Evolutionary conservation across 306 rosid genomes (phyloP).

Genomic region (Comarum palustre): DNA sequence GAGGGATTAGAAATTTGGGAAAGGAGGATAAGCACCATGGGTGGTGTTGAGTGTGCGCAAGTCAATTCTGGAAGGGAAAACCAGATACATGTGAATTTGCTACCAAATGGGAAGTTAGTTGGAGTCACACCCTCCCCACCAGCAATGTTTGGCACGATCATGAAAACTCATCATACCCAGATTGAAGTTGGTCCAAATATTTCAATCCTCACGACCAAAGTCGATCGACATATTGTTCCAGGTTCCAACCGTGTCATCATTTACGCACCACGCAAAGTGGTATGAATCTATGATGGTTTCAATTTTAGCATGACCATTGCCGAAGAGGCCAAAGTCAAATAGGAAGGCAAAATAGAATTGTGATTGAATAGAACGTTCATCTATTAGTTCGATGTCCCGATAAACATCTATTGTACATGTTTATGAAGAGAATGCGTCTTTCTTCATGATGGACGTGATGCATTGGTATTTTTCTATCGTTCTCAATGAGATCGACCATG

Average conservation of each 20-base stretch:
- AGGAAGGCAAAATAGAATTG: neutral
- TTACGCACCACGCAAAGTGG: neutral
- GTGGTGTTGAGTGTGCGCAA: neutral
- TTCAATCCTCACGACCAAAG: neutral
- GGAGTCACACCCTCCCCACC: neutral
- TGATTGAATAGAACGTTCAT: neutral
- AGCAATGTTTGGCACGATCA: neutral
- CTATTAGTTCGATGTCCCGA: too few species aligned
- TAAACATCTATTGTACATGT: too few species aligned
- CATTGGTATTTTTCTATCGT: too few species aligned
- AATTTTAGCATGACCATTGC: neutral
- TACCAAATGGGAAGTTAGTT: neutral
- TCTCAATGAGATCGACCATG: too few species aligned
- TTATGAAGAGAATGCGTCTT: too few species aligned
- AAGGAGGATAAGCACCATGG: neutral
- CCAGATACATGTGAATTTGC: conserved; percentile 1
- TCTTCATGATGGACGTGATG: too few species aligned
- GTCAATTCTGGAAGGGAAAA: neutral
- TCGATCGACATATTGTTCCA: neutral
- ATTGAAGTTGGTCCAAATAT: neutral
- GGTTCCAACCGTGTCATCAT: neutral
- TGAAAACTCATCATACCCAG: too few species aligned
- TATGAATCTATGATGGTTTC: neutral
- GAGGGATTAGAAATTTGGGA: too few species aligned
- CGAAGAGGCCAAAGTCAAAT: neutral